Conservation (phyloP, 1,139 yeast genomes). For the Fermentozyma sake region DNA sequence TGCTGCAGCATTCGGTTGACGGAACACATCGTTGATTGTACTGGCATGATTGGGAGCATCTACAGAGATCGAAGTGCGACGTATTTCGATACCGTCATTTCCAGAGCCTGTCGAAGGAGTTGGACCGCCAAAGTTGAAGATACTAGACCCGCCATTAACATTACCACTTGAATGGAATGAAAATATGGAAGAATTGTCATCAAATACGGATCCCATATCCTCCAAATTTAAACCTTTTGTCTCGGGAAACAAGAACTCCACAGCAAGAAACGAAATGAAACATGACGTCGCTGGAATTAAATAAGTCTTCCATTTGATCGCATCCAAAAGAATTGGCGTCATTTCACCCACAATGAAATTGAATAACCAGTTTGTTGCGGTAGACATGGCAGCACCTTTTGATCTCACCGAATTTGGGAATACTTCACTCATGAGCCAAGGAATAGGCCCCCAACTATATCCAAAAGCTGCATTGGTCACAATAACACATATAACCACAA, state of each 20-base stretch:
- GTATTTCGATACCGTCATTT: conserved; percentile 3
- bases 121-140: conserved; percentile 14
- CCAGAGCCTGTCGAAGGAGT: conserved; percentile 5
- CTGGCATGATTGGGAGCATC: conserved; percentile 4
- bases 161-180: conserved; percentile 35
- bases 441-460: conserved; percentile 90
- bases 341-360: conserved; percentile 88
- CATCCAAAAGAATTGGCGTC: conserved; percentile 80
- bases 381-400: conserved; percentile 85
- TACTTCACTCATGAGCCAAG: conserved; percentile 91
- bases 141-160: conserved; percentile 2
- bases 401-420: conserved; percentile 86
- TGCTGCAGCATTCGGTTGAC: conserved; percentile 34
- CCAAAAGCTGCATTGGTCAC: conserved; percentile 85
- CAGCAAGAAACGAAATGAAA: conserved; percentile 61
- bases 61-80: conserved; percentile 18
- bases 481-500: conserved; percentile 74
- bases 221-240: conserved; percentile 86
- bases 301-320: conserved; percentile 75
- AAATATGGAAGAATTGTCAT: conserved; percentile 36
- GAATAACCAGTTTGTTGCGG: conserved; percentile 94
- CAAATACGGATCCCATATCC: conserved; percentile 61
- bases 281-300: conserved; percentile 79
- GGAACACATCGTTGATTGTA: conserved; percentile 17
- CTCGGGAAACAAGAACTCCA: conserved; percentile 73